Evolutionary conservation across 177 flowering plant species (phyloP), one percentile per base, ranked within the genome.

Genomic region (Vitis hybrid): DNA sequence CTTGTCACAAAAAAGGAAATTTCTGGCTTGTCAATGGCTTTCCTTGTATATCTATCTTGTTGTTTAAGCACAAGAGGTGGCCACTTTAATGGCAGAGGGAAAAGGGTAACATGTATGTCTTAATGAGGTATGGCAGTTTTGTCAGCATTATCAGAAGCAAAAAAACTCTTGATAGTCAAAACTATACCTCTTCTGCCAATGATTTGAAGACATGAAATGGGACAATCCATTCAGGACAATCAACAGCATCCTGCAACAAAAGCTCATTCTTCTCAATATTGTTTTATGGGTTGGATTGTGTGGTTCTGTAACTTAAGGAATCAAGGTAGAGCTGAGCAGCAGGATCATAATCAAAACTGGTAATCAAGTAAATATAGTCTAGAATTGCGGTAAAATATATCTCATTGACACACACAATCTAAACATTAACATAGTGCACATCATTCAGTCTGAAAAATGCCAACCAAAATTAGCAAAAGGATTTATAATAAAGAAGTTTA

Each of bases 171-270:
- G 60, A 60, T 30, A 70, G 46, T 6, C 15, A 71, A 32, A 67
- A 32, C 16, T 3, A 49, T 66, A 92, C 98, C 96, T 95, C 98
- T 78, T 95, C 98, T 16, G 98, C 99, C 78, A 95, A 73, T 21
- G 85, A 73, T 73, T 91, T 93, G 87, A 95, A 95, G 59, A 95
- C 78, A 65, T 84, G 80, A 49, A 95, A 90, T 48, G 98, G 97
- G 49, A 95, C 99, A 75, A 95, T 83, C 97, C 99, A 95, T 78
- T 95, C 99, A 30, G 99, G 99, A 80, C 97, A 95, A 81, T 95
- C 97, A 73, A 95, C 98, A 54, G 97, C 99, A 89, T 95, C 99
- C 99, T 95, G 81, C 75, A 83, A 75, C 24, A 63, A 50, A 52
- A 70, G 40, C 10, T 48, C 46, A 40, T 6, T 18, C 14, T 24